Evolutionary conservation across 148 eudicot species (phyloP), one percentile per base, ranked within the genome.

Genomic region (Rhododendron vialii): DNA sequence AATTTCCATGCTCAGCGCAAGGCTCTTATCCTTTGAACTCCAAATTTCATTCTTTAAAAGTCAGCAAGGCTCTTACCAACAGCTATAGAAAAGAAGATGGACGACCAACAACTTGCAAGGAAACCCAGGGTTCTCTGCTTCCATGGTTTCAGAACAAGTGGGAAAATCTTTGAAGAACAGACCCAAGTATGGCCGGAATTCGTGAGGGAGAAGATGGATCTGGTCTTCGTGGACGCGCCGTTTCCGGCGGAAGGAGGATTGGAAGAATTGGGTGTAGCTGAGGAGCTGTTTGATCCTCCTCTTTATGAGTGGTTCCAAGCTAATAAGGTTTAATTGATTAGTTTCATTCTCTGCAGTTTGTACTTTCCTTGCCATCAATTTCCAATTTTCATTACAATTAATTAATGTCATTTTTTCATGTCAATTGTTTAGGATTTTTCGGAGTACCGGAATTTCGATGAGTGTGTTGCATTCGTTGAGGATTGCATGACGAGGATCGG

Each of bases 91-190:
- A 24, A 12, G 33, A 74, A 20, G 9, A 81, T 82, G 80, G 84
- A 53, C 1, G 7, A 8, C 4, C 59, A 76, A 73, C 8, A 63
- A 73, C 8, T 45, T n/a, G 67, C 0, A 11, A 71, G 79, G 53
- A 89, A 86, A 50, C 87, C 87, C 24, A 89, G 83, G 78, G 13
- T 90, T 24, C 88, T 90, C 0, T 86, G 90, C 59, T 80, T 90
- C 30, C 90, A 90, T 84, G 88, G 82, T 17, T 67, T 30, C 8
- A 50, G 88, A 26, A 35, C 77, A 18, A 90, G 88, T 74, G 92
- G 80, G 26, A 74, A 41, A 80, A 82, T 82, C 22, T 51, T 90
- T 8, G 18, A 83, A 75, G n/a, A 78, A 59, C 4, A 82, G 50
- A n/a, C 87, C 7, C 1, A 57, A 7, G 14, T 17, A 57, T 88